These are phyloP conservation scores for Emmonsiellopsis sp. DNA, from an alignment of 2,329 filamentous ascomycete genomes.

Conservation along the genomic window DNA sequence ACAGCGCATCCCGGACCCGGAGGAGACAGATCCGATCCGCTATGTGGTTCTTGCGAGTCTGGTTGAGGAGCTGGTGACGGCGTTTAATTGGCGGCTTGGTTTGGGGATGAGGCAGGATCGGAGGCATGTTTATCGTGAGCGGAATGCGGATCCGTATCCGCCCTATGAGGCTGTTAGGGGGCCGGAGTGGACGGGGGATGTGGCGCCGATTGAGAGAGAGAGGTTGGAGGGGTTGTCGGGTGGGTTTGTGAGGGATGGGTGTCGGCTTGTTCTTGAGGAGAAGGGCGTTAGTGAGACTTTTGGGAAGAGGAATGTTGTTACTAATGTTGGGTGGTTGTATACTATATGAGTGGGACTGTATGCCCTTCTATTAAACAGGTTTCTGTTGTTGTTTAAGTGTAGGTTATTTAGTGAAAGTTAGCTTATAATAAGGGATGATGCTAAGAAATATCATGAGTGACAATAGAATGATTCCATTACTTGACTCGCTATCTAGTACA, in stretches of 20 bases:
- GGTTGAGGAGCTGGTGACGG: slow-evolving; percentile 15
- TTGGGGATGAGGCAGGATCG: slow-evolving; percentile 17
- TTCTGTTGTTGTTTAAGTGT: too few relatives aligned
- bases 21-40: slow-evolving; percentile 19
- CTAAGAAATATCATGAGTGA: too few relatives aligned
- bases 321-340: slow-evolving; percentile 20
- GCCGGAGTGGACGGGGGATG: slow-evolving; percentile 14
- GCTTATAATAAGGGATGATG: too few relatives aligned
- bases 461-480: too few relatives aligned
- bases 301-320: slow-evolving; percentile 18
- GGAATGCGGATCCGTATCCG: slow-evolving; percentile 14
- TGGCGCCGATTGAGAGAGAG: slow-evolving; percentile 11
- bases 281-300: slow-evolving; percentile 15
- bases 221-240: slow-evolving; percentile 8
- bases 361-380: too few relatives aligned
- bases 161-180: slow-evolving; percentile 15
- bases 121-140: slow-evolving; percentile 19
- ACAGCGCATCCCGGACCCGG: slow-evolving; percentile 17
- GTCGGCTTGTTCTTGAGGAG: slow-evolving; percentile 16
- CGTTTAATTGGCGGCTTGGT: slow-evolving; percentile 21
- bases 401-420: too few relatives aligned
- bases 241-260: slow-evolving; percentile 8
- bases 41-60: slow-evolving; percentile 21
- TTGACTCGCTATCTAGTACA: too few relatives aligned
- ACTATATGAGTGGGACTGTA: background rate